phyloP scores from a whole-genome alignment of 495 filamentous ascomycete species.

The Platismatia glauca region DNA sequence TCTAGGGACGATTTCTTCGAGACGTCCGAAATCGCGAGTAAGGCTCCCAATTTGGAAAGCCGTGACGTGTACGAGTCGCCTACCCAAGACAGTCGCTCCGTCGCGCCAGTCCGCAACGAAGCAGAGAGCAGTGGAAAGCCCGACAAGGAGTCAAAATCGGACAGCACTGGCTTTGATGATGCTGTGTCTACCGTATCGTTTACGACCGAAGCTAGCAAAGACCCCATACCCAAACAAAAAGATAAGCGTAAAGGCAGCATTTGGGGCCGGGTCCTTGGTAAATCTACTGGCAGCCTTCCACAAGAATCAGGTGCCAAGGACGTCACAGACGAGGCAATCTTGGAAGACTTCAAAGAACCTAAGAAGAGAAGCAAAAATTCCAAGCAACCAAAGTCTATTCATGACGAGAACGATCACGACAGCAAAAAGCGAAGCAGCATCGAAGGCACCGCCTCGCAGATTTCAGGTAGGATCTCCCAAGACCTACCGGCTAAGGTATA shows the following conservation, averaged over 20 bases:
- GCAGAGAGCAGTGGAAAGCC: conserved; percentile 24
- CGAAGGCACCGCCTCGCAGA: conserved; percentile 2
- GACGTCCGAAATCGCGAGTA: not conserved
- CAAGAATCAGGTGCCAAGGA: conserved; percentile 6
- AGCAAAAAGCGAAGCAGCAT: conserved; percentile 12
- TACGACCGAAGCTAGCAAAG: conserved; percentile 27
- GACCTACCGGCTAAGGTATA: conserved; percentile 24
- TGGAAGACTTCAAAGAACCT: conserved; percentile 27
- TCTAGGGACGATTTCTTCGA: conserved; percentile 3
- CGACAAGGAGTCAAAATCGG: conserved; percentile 26
- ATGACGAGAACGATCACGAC: conserved; percentile 28
- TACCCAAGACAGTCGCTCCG: conserved; percentile 25
- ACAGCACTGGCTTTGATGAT: conserved; percentile 29
- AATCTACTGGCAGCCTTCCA: conserved; percentile 8
- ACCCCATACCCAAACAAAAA: conserved; percentile 27
- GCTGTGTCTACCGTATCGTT: conserved; percentile 31
- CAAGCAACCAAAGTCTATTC: conserved; percentile 31
- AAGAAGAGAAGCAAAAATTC: conserved; percentile 41
- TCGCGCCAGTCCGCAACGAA: conserved; percentile 21
- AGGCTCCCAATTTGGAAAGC: conserved; percentile 22
- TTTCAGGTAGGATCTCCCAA: conserved; percentile 24
- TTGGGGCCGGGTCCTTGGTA: conserved; percentile 28
- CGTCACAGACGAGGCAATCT: conserved; percentile 22
- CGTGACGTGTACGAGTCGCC: conserved; percentile 26
- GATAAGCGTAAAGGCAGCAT: conserved; percentile 32